Evolutionary conservation across 148 eudicot genomes (phyloP).

Genomic region (Polygonum aviculare): DNA sequence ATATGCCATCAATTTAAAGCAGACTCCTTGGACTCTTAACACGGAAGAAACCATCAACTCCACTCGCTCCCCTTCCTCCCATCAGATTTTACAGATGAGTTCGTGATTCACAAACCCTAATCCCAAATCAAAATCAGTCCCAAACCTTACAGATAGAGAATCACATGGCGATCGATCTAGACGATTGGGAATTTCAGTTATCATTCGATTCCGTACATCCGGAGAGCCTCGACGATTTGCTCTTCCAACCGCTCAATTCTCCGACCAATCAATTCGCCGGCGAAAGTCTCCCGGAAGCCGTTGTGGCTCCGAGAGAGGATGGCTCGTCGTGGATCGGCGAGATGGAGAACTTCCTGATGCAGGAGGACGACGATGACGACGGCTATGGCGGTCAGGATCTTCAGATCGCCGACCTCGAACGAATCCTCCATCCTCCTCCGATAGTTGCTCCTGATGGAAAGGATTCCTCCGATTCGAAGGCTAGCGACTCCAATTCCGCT

Average conservation of each 20-base stretch:
- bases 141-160: no score
- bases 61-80: neutral
- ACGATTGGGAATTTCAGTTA: neutral
- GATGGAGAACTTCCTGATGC: constrained; percentile 44
- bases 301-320: constrained; percentile 7
- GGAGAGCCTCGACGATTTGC: constrained; percentile 6
- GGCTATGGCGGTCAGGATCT: neutral
- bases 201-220: constrained; percentile 7
- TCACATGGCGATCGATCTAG: constrained; percentile 5
- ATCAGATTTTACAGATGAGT: neutral
- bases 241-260: constrained; percentile 4
- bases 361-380: constrained; percentile 29
- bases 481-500: constrained; percentile 5
- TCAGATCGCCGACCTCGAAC: neutral
- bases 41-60: neutral
- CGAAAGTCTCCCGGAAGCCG: constrained; percentile 5
- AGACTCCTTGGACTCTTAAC: neutral
- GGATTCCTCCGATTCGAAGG: constrained; percentile 17
- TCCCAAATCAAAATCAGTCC: neutral
- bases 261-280: neutral
- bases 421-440: neutral
- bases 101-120: neutral
- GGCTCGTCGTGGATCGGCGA: constrained; percentile 29
- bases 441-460: neutral
- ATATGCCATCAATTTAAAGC: neutral